Evolutionary conservation across 805 yeast genomes (phyloP), one percentile per base, ranked within the genome.

Genomic region (Yarrowia sp.): DNA sequence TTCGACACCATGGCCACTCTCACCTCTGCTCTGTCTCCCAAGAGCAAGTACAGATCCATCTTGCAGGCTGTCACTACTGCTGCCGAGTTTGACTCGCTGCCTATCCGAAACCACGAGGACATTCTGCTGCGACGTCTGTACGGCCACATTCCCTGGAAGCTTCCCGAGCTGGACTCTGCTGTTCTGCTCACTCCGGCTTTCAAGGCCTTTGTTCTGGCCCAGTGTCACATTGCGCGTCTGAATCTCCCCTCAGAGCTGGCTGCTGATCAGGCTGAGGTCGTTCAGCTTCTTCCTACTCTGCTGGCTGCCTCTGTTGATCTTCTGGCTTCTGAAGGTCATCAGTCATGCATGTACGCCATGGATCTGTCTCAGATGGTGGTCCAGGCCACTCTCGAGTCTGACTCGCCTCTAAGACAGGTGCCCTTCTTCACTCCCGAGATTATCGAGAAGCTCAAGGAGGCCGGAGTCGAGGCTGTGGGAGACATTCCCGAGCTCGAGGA

Each of bases 301-400:
- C 75, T 90, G 8, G 81, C 85, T 68, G 90, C 93, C 0, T 77
- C 85, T 52, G 86, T 90, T 19, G 98, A 95, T 73, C 76, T 87
- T 0, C 76, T 92, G 40, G 86, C 96, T 0, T 83, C 90, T 68
- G 91, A 91, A 66, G 97, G 98, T 0, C 79, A 82, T 68, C 76
- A 92, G 70, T 88, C 85, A 73, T 92, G 96, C 0, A 80, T 90
- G 68, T 81, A 82, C 49, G 93, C 90, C 0, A 89, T 95, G 89
- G 98, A 95, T 72, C 72, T 92, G 61, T 82, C 89, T 1, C 99
- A 95, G 72, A 89, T 91, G 96, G 76, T 90, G 7, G 84, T 88
- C 1, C 98, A 93, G 73, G 96, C 89, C 0, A 78, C 89, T 26
- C 91, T 97, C 96, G 89, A 85, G 68, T 79, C 85, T 8, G 96